Percentiles rank a stretch among this genome's conserved stretches.
Evolutionary conservation across 306 rosid species (phyloP).

Genomic region (Gastrolobium bilobum): DNA sequence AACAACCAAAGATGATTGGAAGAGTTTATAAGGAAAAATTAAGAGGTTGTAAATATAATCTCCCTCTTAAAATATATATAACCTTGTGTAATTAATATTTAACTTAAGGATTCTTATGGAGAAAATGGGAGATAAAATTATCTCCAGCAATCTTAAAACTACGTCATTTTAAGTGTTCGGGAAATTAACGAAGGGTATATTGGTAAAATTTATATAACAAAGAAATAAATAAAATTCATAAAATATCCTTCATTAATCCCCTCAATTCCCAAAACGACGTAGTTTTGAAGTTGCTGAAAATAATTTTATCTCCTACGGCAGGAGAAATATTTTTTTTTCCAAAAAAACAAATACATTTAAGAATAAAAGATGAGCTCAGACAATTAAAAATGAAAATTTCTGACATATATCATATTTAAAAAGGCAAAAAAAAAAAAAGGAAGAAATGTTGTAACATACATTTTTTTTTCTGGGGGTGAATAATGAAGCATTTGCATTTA

Average conservation of each 20-base stretch:
- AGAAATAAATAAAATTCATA: too few species aligned
- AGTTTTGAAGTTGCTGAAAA: too few species aligned
- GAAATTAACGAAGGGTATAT: too few species aligned
- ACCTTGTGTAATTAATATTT: constrained; percentile 16
- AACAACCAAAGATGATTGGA: too few species aligned
- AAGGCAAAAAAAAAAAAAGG: neutral
- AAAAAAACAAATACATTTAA: neutral
- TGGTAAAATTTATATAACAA: too few species aligned
- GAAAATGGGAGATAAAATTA: constrained; percentile 28
- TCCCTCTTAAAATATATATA: neutral
- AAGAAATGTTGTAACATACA: neutral
- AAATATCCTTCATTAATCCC: too few species aligned
- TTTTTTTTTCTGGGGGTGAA: neutral
- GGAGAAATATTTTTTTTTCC: neutral
- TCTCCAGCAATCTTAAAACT: too few species aligned
- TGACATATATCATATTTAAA: neutral
- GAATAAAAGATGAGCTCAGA: constrained; percentile 23
- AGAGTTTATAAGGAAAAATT: too few species aligned
- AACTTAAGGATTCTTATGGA: constrained; percentile 28
- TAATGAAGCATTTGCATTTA: constrained; percentile 27
- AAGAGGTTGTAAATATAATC: too few species aligned
- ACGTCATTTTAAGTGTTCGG: too few species aligned
- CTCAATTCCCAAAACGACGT: too few species aligned
- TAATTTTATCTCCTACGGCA: too few species aligned
- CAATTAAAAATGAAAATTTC: neutral